Base-by-base conservation (phyloP, 192 early-diverging fungal genomes). In the Mortierella alpina region DNA sequence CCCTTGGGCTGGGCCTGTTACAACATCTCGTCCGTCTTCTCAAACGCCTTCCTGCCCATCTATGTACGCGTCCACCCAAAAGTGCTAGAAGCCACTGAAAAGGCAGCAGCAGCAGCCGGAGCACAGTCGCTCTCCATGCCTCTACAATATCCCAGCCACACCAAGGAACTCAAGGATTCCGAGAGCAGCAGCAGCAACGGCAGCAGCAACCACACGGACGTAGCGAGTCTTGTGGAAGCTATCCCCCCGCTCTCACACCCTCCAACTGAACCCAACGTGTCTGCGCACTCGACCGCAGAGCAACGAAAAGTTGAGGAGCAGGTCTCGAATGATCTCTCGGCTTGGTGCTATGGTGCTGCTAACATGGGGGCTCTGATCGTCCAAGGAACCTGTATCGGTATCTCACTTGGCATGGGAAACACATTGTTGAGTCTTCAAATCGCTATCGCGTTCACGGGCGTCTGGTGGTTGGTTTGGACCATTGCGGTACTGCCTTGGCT, bases 381-480 rank as follows among this genome's bases (percentile, higher is more conserved):
- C 5, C 55, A 76, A 31, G 50, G 17, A 10, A 31, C 59, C 5
- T 72, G 59, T 48, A 76, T 76, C 50, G 83, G 83, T 0, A 70
- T 88, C 47, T 77, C 86, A 23, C 18, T 83, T 0, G 82, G 61
- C 4, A 77, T 84, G 70, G 40, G 73, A 14, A 59, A 68, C 47
- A 72, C 84, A 11, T 62, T 67, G 41, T 51, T 83, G 58, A 72
- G 74, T 60, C 65, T 88, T 10, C 75, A 83, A 57, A 62, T 85
- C 41, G 82, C 73, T 13, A 84, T 81, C 20, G 73, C 76, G 0
- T 65, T 86, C 40, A 83, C 78, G 8, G 87, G 85, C 0, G 66
- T 84, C 6, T 88, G 87, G 87, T 88, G 87, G 87, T 61, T 84
- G 2, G 4, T 74, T 0, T 86, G 84, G 72, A 77, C 87, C 11